Percentiles rank a stretch among this genome's conserved stretches.
Conservation (phyloP, 2,329 filamentous ascomycete genomes). For the Aspergillus sclerotialis region DNA sequence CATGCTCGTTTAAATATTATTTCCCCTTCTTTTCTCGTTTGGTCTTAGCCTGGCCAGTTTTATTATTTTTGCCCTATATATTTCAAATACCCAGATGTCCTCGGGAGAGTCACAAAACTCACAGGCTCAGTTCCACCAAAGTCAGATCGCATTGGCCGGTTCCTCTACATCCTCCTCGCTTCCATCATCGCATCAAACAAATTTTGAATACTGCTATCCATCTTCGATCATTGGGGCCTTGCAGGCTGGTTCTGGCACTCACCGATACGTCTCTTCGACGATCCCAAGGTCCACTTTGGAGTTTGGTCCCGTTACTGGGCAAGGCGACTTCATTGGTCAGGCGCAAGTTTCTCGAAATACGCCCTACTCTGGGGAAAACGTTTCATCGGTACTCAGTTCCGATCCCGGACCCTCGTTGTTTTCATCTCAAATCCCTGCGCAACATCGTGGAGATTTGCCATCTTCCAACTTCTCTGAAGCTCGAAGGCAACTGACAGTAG, state of each 20-base stretch:
- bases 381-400: too few species aligned
- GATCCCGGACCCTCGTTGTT: too few species aligned
- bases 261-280: not conserved
- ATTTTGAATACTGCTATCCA: slow-evolving; percentile 2
- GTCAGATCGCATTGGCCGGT: slow-evolving; percentile 2
- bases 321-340: not conserved
- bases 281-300: not conserved
- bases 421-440: too few species aligned
- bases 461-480: not conserved
- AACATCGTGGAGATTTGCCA: too few species aligned
- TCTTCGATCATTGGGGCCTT: not conserved
- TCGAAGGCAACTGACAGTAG: too few species aligned
- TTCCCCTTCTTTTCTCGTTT: too few species aligned
- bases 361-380: not conserved
- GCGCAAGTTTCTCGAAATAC: not conserved
- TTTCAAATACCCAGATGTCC: not conserved
- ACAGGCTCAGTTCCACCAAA: slow-evolving; percentile 1
- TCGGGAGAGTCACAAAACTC: slow-evolving; percentile 1
- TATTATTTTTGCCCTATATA: slow-evolving; percentile 1
- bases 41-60: not conserved
- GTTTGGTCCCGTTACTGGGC: not conserved
- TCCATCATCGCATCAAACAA: too few species aligned
- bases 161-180: too few species aligned
- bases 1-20: slow-evolving; percentile 5
- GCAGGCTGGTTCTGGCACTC: not conserved